Evolutionary conservation across 495 filamentous ascomycete genomes (phyloP).

Genomic region (Aspergillus wentii): DNA sequence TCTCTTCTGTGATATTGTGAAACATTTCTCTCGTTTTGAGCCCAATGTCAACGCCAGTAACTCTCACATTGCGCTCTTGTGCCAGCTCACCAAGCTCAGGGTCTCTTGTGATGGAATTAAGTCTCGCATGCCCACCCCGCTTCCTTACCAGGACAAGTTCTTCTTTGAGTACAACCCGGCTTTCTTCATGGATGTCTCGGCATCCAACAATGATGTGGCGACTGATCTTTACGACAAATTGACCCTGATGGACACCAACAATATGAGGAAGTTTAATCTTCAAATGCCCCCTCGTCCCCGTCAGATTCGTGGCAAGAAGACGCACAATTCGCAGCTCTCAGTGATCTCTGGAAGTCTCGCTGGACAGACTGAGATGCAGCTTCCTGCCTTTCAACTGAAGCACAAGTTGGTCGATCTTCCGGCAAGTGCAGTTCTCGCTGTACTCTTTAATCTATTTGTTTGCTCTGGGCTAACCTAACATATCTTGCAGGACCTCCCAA

Average conservation of each 20-base stretch:
- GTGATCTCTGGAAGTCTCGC: too few species aligned
- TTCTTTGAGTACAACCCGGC: slow-evolving; percentile 6
- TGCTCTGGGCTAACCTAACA: too few species aligned
- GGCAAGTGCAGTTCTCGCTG: too few species aligned
- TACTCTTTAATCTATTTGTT: too few species aligned
- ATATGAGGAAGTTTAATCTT: slow-evolving; percentile 3
- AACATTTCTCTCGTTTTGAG: slow-evolving; percentile 10
- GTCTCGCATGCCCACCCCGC: neutral
- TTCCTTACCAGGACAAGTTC: slow-evolving; percentile 4
- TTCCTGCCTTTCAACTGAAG: too few species aligned
- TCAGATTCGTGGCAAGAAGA: slow-evolving; percentile 1
- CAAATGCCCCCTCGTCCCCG: slow-evolving; percentile 2
- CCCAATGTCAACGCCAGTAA: slow-evolving; percentile 1
- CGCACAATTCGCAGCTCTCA: too few species aligned
- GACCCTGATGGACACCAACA: too few species aligned
- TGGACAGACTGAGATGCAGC: too few species aligned
- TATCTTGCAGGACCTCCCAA: too few species aligned
- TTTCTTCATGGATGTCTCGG: slow-evolving; percentile 17
- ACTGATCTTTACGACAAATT: slow-evolving; percentile 5
- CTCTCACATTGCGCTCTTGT: slow-evolving; percentile 8
- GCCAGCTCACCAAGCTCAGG: slow-evolving; percentile 12
- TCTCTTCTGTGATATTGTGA: slow-evolving; percentile 20
- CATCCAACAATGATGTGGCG: slow-evolving; percentile 6
- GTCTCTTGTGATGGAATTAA: slow-evolving; percentile 5
- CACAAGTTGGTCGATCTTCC: too few species aligned